Base-by-base conservation (phyloP, 2,329 filamentous ascomycete species). In the Akanthomyces muscarius region DNA sequence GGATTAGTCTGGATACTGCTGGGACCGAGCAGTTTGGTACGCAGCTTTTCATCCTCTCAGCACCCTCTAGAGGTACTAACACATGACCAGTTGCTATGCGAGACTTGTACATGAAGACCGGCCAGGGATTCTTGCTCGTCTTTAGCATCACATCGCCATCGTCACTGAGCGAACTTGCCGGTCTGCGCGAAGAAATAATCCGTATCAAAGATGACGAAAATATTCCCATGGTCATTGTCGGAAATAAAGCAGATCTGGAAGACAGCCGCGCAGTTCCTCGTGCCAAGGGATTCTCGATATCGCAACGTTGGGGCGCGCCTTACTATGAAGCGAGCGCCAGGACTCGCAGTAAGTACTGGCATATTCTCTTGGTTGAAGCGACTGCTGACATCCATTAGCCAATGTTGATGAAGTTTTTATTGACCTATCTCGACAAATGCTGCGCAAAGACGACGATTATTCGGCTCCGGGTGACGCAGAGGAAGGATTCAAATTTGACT, bases 331-430 rank as follows among this genome's bases (percentile, higher is more conserved):
- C 92, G 42, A 94, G 90, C 66, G 92, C 92, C 57, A 83, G 92
- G 66, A 87, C 90, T 69, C 83, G 89, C 71, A 90, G 72, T 90
- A 73, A 72, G 82, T 75, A 64, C 51, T 47, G 57, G 42, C 44
- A 33, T 2, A 25, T 8, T 23, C 5, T 7, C 41, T 16, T 30
- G 10, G 7, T 5, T 50, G 38, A 25, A 38, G 50, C 5, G 3
- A 14, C 21, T 33, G 38, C 71, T 77, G 64, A 76, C 66, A 53
- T 14, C 3, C 13, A 25, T 44, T 65, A 86, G 83, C 89, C 66
- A 97, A 97, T 69, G 92, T 97, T 18, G 91, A 96, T 69, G 92
- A 96, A 73, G 91, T 93, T 53, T 97, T 96, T 75, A 79, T 91
- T 68, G 90, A 95, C 74, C 83, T 96, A 62, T 94, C 90, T 72